phyloP scores from a whole-genome alignment of 768 basidiomycete genomes.

The Boletus rufocinnamomeus region DNA sequence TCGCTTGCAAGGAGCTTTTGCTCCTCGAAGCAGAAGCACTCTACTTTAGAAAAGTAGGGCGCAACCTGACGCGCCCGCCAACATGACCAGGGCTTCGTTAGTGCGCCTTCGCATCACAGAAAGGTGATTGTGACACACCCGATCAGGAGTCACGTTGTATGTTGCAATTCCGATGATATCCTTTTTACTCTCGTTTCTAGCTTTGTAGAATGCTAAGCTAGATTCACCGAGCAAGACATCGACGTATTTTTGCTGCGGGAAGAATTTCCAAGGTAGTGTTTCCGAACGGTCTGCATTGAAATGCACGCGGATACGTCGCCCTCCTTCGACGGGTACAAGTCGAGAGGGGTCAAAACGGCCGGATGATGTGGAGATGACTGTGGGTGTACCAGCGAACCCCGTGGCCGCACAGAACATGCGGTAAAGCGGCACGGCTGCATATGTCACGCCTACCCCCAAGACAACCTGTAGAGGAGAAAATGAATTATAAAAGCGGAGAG shows the following conservation, averaged over 20 bases:
- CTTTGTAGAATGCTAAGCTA: conserved; percentile 93
- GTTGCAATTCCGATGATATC: conserved; percentile 99
- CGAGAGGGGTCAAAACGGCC: conserved; percentile 84
- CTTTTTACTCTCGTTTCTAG: conserved; percentile 78
- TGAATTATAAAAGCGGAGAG: conserved; percentile 1
- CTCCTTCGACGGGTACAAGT: conserved; percentile 69
- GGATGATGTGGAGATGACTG: conserved; percentile 61
- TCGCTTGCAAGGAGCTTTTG: conserved; percentile 93
- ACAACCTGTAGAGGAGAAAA: conserved; percentile 56
- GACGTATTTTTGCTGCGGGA: conserved; percentile 87
- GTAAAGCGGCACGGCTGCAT: conserved; percentile 96
- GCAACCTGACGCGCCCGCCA: conserved; percentile 62
- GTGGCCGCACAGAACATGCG: conserved; percentile 98
- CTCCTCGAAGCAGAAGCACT: conserved; percentile 99
- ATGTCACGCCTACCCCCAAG: conserved; percentile 80
- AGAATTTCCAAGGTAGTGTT: conserved; percentile 90
- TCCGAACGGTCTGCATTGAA: conserved; percentile 95
- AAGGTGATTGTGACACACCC: conserved; percentile 52
- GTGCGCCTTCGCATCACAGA: neutral
- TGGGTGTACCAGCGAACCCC: conserved; percentile 94
- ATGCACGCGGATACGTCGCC: conserved; percentile 84
- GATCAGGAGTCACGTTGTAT: conserved; percentile 97
- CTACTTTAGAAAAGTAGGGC: conserved; percentile 98
- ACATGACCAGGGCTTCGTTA: neutral
- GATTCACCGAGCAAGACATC: conserved; percentile 94